phyloP scores from a whole-genome alignment of 306 rosid genomes.

The Sophora flavescens region DNA sequence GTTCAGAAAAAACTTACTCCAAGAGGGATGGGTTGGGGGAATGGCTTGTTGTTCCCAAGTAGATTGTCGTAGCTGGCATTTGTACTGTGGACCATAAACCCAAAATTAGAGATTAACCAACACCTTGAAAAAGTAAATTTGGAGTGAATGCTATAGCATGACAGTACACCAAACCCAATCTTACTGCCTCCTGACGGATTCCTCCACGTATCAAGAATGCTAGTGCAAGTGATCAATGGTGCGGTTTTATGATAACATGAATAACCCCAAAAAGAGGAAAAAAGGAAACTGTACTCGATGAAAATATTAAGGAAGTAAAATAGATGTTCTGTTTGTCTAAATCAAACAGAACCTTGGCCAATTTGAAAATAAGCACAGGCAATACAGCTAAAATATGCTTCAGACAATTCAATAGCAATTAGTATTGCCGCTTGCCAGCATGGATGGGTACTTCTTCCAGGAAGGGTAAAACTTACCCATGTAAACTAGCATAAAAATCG shows the following conservation, averaged over 20 bases:
- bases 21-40: slow-evolving; percentile 72
- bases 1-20: slow-evolving; percentile 61
- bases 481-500: neutral
- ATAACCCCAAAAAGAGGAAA: neutral
- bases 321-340: neutral
- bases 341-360: too few relatives aligned
- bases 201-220: neutral
- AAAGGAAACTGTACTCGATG: neutral
- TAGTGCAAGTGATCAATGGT: neutral
- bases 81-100: slow-evolving; percentile 59
- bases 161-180: neutral
- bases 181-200: neutral
- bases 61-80: slow-evolving; percentile 74
- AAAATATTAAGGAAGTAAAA: neutral
- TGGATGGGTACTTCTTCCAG: slow-evolving; percentile 13
- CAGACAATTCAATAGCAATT: too few relatives aligned
- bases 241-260: neutral
- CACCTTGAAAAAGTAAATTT: neutral
- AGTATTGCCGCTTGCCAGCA: slow-evolving; percentile 1
- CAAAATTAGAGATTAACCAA: slow-evolving; percentile 36
- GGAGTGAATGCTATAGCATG: neutral
- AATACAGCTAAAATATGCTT: slow-evolving; percentile 11
- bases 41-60: slow-evolving; percentile 72
- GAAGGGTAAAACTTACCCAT: slow-evolving; percentile 27
- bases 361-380: neutral